Percentiles rank a stretch among this genome's conserved stretches.
Conservation (phyloP, 2,329 filamentous ascomycete species). For the Verticillium alfalfae region DNA sequence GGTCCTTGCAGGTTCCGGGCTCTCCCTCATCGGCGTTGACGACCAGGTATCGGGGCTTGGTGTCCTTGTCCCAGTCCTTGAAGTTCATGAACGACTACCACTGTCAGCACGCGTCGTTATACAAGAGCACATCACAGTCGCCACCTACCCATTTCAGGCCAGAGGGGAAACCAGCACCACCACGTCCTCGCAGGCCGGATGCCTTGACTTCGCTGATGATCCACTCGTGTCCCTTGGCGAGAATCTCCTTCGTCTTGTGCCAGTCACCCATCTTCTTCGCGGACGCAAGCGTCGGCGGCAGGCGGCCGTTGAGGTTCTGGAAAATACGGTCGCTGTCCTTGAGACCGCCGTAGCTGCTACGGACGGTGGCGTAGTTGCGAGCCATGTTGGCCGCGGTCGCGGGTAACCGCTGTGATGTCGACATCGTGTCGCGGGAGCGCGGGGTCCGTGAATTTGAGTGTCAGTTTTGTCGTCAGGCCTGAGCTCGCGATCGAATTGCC, state of each 20-base stretch:
- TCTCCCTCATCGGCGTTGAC: conserved; percentile 99
- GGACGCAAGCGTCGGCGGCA: conserved; percentile 84
- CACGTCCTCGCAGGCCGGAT: conserved; percentile 89
- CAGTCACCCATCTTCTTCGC: conserved; percentile 98
- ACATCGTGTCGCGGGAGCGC: background rate
- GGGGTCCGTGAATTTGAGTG: background rate
- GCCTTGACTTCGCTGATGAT: conserved; percentile 97
- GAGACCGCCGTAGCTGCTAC: conserved; percentile 74
- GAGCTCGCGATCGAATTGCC: background rate
- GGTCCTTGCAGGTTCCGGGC: conserved; percentile 98
- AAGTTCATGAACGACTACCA: conserved; percentile 97
- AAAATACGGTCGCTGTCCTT: conserved; percentile 98
- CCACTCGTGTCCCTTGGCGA: conserved; percentile 97
- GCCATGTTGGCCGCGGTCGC: conserved; percentile 12
- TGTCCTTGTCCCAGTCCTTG: conserved; percentile 99
- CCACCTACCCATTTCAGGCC: conserved; percentile 92
- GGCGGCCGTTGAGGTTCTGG: conserved; percentile 94
- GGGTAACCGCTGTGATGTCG: conserved; percentile 3
- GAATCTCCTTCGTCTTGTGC: conserved; percentile 99
- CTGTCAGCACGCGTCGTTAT: conserved; percentile 4
- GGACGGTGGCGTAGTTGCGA: conserved; percentile 65
- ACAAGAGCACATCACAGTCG: conserved; percentile 1
- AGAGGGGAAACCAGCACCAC: conserved; percentile 95
- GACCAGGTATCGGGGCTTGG: conserved; percentile 89
- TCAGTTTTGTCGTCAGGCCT: background rate